Percentiles rank a stretch among this genome's conserved stretches.
phyloP scores from a whole-genome alignment of 306 rosid species.

The Dryas octopetala region DNA sequence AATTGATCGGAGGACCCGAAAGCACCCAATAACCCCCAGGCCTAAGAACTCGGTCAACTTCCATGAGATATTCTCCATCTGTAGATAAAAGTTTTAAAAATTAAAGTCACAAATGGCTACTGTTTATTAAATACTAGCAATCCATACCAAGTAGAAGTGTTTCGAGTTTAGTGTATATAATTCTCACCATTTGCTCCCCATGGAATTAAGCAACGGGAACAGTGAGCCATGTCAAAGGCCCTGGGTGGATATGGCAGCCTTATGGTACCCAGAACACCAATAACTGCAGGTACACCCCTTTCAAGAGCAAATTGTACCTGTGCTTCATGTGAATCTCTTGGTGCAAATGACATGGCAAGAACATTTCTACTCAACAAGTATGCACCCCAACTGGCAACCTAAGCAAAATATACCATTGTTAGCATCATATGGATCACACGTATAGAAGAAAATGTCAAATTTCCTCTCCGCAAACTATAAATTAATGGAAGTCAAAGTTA shows the following conservation, averaged over 20 bases:
- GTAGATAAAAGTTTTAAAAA: constrained; percentile 14
- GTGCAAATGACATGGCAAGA: constrained; percentile 94
- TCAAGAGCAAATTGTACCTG: constrained; percentile 99
- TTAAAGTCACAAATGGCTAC: neutral
- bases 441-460: neutral
- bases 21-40: constrained; percentile 99
- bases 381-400: constrained; percentile 99
- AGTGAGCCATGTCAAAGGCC: constrained; percentile 99
- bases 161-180: constrained; percentile 5
- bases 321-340: constrained; percentile 95
- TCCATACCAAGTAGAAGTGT: neutral
- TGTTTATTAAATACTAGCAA: neutral
- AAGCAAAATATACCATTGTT: constrained; percentile 23
- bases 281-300: constrained; percentile 91
- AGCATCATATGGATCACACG: constrained; percentile 10
- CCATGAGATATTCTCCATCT: constrained; percentile 89
- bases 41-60: constrained; percentile 94
- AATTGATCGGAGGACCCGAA: constrained; percentile 94
- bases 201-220: constrained; percentile 96
- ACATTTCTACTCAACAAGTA: constrained; percentile 90
- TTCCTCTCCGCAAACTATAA: neutral
- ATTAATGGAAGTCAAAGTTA: neutral
- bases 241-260: constrained; percentile 87
- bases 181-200: constrained; percentile 89
- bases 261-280: constrained; percentile 88